Evolutionary conservation across 1,139 yeast genomes (phyloP).

Genomic region (Pichia sp.): DNA sequence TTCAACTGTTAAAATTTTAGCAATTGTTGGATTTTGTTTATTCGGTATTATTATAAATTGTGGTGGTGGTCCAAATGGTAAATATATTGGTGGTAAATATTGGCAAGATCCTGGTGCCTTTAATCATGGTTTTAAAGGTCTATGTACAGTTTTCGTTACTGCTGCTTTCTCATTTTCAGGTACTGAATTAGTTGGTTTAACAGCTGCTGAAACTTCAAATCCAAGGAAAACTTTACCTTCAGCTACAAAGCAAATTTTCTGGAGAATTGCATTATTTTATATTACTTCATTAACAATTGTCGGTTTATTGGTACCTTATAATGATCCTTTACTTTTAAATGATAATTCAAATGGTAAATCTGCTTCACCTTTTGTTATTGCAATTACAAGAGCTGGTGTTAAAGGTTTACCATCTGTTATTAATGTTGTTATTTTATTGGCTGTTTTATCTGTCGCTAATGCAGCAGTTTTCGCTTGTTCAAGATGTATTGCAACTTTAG

Average conservation of each 20-base stretch:
- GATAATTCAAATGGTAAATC: constrained; percentile 33
- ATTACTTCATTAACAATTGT: constrained; percentile 47
- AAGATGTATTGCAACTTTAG: constrained; percentile 69
- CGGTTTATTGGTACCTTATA: constrained; percentile 46
- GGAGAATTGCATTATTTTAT: constrained; percentile 59
- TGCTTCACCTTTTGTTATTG: constrained; percentile 47
- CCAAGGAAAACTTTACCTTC: constrained; percentile 58
- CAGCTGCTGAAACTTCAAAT: constrained; percentile 71
- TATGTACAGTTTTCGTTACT: constrained; percentile 64
- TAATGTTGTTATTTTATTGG: constrained; percentile 59
- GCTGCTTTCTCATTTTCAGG: constrained; percentile 85
- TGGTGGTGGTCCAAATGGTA: constrained; percentile 57
- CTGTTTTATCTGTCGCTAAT: constrained; percentile 63
- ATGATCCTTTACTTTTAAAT: constrained; percentile 42
- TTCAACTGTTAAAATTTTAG: constrained; percentile 49
- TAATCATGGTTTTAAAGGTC: constrained; percentile 60
- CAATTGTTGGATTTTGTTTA: constrained; percentile 56
- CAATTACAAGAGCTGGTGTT: constrained; percentile 40
- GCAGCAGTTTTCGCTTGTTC: constrained; percentile 69
- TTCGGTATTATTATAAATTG: constrained; percentile 57
- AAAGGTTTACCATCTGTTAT: constrained; percentile 45
- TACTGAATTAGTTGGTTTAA: constrained; percentile 68
- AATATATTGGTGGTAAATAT: constrained; percentile 49
- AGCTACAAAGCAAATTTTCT: constrained; percentile 62
- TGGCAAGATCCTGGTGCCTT: constrained; percentile 56